Evolutionary conservation across 371 early-diverging fungal species (phyloP).

Genomic region (Cladochytrium tenue): DNA sequence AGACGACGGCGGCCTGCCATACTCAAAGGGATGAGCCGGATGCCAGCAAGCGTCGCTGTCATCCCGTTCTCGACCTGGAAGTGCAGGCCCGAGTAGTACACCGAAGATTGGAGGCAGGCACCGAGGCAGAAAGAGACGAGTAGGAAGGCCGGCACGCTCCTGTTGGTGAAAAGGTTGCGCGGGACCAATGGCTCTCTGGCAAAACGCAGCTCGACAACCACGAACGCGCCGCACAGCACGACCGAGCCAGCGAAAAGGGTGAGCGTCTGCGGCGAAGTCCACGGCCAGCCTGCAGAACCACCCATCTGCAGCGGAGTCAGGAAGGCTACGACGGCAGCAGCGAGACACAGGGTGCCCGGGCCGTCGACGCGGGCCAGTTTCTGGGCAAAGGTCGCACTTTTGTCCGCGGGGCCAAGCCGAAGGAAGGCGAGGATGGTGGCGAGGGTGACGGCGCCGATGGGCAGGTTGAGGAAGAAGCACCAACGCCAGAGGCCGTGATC

Average conservation of each 20-base stretch:
- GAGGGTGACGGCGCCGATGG: slow-evolving; percentile 36
- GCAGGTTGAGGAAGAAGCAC: slow-evolving; percentile 49
- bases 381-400: not conserved
- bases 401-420: not conserved
- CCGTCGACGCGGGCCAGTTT: slow-evolving; percentile 44
- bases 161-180: slow-evolving; percentile 20
- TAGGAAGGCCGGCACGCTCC: slow-evolving; percentile 42
- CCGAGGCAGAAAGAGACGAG: slow-evolving; percentile 37
- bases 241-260: slow-evolving; percentile 23
- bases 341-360: slow-evolving; percentile 40
- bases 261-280: slow-evolving; percentile 35
- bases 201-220: slow-evolving; percentile 29
- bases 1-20: too few relatives aligned
- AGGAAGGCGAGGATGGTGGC: slow-evolving; percentile 49
- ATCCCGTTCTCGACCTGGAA: not conserved
- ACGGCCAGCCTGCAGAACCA: slow-evolving; percentile 28
- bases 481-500: slow-evolving; percentile 31
- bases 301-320: slow-evolving; percentile 35
- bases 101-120: slow-evolving; percentile 63
- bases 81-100: too few relatives aligned
- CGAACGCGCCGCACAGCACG: slow-evolving; percentile 26
- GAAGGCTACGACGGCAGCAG: slow-evolving; percentile 16
- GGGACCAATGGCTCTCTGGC: slow-evolving; percentile 42
- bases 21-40: slow-evolving; percentile 61
- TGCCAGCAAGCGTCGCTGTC: slow-evolving; percentile 56